These are phyloP conservation scores for Xylaria sp. DNA, from an alignment of 2,329 filamentous ascomycete genomes.

Conservation along the genomic window DNA sequence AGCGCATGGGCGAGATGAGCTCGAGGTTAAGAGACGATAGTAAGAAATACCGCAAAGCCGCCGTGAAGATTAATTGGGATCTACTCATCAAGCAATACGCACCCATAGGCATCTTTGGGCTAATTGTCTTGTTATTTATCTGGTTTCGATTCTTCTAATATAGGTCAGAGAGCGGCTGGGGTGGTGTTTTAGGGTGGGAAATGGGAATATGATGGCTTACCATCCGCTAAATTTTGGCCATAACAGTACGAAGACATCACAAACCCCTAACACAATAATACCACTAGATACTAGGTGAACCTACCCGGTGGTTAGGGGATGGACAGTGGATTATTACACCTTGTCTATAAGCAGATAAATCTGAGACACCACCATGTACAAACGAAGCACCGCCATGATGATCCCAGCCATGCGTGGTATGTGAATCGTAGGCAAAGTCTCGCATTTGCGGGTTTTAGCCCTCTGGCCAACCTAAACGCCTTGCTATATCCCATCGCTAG, in stretches of 20 bases:
- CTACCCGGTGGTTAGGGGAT: background rate
- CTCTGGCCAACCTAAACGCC: constrained; percentile 32
- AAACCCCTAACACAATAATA: constrained; percentile 10
- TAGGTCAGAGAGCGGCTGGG: background rate
- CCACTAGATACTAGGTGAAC: constrained; percentile 7
- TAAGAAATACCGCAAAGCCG: constrained; percentile 92
- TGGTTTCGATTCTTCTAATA: constrained; percentile 91
- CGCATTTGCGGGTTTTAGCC: constrained; percentile 20
- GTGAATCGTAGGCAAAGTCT: constrained; percentile 11
- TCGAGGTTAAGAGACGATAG: constrained; percentile 89
- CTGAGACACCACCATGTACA: constrained; percentile 2
- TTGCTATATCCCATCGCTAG: constrained; percentile 33
- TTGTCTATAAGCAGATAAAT: constrained; percentile 4
- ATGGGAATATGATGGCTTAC: background rate
- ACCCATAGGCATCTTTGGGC: constrained; percentile 82
- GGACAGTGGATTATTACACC: background rate
- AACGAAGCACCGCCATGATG: background rate
- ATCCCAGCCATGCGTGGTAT: background rate
- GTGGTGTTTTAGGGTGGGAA: background rate
- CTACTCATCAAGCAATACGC: constrained; percentile 96
- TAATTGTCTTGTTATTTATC: constrained; percentile 87
- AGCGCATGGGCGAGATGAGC: constrained; percentile 97
- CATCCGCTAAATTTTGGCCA: background rate
- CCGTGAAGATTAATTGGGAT: constrained; percentile 98
- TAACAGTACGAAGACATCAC: background rate